Conservation (phyloP, 352 stramenopile genomes). For the Aphanomyces euteiches region DNA sequence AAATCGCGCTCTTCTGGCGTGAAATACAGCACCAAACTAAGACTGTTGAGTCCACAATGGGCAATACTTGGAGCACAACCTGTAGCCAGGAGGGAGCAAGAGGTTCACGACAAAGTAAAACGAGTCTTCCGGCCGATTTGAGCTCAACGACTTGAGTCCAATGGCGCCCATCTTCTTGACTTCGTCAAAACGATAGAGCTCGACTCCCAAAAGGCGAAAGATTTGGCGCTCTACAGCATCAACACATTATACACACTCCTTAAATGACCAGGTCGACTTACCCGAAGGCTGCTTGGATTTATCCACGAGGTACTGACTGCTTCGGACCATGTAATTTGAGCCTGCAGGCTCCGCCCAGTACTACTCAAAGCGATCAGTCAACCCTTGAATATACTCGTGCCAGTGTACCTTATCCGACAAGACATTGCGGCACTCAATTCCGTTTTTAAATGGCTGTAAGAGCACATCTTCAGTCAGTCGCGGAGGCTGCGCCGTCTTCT, state of each 20-base stretch:
- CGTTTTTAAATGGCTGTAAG: constrained; percentile 1
- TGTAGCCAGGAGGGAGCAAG: constrained; percentile 57
- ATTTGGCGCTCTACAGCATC: constrained; percentile 39
- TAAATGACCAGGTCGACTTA: neutral
- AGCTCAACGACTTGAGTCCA: constrained; percentile 55
- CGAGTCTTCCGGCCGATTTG: constrained; percentile 34
- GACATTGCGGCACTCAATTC: constrained; percentile 1
- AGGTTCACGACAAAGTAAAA: constrained; percentile 82
- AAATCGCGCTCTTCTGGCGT: constrained; percentile 57
- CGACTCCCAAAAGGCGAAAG: constrained; percentile 61
- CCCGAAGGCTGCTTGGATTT: constrained; percentile 56
- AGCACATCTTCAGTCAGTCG: constrained; percentile 22
- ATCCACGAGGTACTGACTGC: constrained; percentile 59
- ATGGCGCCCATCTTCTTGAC: constrained; percentile 49
- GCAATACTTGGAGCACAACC: neutral
- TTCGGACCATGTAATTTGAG: constrained; percentile 57
- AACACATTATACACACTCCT: neutral
- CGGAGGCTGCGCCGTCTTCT: constrained; percentile 1
- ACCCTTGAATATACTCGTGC: neutral
- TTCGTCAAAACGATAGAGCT: constrained; percentile 57
- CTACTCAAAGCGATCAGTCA: constrained; percentile 34
- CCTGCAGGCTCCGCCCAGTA: constrained; percentile 80
- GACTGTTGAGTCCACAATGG: constrained; percentile 28
- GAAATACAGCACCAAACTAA: constrained; percentile 70
- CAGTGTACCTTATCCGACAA: constrained; percentile 8